Evolutionary conservation across 1,139 yeast genomes (phyloP), one percentile per base, ranked within the genome.

Genomic region (Lodderomyces oxycetoniae): DNA sequence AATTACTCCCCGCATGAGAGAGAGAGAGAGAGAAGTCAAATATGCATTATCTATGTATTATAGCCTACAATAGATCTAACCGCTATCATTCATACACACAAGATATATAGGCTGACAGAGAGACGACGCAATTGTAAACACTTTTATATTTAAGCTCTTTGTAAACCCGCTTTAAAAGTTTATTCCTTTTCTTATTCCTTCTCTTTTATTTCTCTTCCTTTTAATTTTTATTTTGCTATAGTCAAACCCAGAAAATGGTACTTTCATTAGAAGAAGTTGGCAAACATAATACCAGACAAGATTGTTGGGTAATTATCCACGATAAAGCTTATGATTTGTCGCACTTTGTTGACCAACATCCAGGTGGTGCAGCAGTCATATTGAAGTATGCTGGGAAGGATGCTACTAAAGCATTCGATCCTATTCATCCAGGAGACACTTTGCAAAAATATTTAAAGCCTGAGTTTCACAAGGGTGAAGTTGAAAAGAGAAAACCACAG

Each of bases 371-470:
- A 1, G 73, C 61, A 6, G 69, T 74, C 29, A 71, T 74, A 30
- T 50, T 74, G 41, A 69, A 70, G 45, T 71, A 69, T 43, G 79
- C 79, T 6, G 80, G 80, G 1, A 62, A 68, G 38, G 79, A 74
- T 46, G 79, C 79, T n/a, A 72, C 80, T 23, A 72, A 71, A 46
- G 77, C 70, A 9, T 74, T 74, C 50, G 77, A 72, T 41, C 94
- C 94, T 6, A 71, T 89, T 38, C 98, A 89, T 57, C 94, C 95
- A 0, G 74, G 81, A 11, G 91, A 83, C 47, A 82, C 88, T 7
- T 63, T 88, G 32, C 76, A 49, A 14, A 67, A 65, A 47, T 67
- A 67, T 40, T 59, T 68, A 46, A 50, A 53, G 2, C 45, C 49
- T 11, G 46, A 62, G 37, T 50, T 47, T 30, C 67, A 60, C 40